Conservation (phyloP, 345 rosid species). For the Iberis pinnata region DNA sequence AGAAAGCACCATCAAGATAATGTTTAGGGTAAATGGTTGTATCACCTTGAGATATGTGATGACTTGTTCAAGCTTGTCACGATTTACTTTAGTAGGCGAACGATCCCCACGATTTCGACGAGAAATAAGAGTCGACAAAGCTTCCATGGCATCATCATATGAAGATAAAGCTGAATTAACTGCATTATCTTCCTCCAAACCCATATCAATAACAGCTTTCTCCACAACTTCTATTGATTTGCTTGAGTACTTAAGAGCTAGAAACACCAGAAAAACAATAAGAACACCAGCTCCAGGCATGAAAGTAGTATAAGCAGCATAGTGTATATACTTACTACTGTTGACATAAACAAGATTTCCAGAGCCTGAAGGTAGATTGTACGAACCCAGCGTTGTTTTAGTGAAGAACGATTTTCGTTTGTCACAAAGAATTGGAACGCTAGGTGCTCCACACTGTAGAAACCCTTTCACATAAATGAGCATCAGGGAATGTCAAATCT, state of each 20-base stretch:
- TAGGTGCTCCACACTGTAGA: constrained; percentile 22
- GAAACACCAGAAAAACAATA: constrained; percentile 20
- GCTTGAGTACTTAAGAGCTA: constrained; percentile 40
- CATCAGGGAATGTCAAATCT: constrained; percentile 27
- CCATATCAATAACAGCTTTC: constrained; percentile 27
- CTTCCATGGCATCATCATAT: constrained; percentile 75
- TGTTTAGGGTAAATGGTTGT: not conserved
- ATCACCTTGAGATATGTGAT: constrained; percentile 57
- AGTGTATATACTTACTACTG: constrained; percentile 20
- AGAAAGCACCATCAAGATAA: not conserved
- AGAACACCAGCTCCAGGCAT: constrained; percentile 2
- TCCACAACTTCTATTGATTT: constrained; percentile 36
- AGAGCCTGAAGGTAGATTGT: constrained; percentile 1
- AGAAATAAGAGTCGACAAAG: constrained; percentile 74
- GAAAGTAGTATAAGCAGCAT: not conserved
- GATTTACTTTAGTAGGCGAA: constrained; percentile 34
- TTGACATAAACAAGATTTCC: constrained; percentile 6
- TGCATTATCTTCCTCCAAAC: constrained; percentile 30
- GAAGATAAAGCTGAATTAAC: constrained; percentile 39
- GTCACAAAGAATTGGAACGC: constrained; percentile 16
- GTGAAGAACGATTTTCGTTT: not conserved
- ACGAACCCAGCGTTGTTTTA: not conserved
- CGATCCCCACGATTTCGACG: constrained; percentile 52
- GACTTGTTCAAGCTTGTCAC: constrained; percentile 64
- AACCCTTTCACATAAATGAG: constrained; percentile 23